These are phyloP conservation scores for Agaricus sinodeliciosus DNA, from an alignment of 768 basidiomycete species.

Conservation along the genomic window DNA sequence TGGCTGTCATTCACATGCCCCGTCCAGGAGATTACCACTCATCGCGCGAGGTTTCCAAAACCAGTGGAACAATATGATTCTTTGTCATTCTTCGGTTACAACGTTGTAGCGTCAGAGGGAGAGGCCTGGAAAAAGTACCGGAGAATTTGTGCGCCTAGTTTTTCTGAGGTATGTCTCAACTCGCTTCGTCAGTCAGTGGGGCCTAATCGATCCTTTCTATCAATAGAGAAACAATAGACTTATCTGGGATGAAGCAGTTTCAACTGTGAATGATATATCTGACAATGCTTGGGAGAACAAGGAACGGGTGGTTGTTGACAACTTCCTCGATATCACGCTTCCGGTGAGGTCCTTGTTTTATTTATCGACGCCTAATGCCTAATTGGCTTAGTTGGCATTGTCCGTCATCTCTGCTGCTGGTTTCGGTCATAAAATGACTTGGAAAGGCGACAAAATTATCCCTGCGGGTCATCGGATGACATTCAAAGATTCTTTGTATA, in stretches of 20 bases:
- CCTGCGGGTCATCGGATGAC: conserved; percentile 39
- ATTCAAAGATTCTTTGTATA: conserved; percentile 42
- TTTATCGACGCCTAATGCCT: not conserved
- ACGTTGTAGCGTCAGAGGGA: conserved; percentile 60
- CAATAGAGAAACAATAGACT: conserved; percentile 38
- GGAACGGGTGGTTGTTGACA: conserved; percentile 32
- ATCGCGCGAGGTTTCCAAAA: conserved; percentile 51
- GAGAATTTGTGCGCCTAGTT: conserved; percentile 55
- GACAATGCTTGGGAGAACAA: conserved; percentile 39
- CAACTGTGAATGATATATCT: conserved; percentile 37
- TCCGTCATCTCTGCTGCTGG: conserved; percentile 51
- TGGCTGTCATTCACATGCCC: not conserved
- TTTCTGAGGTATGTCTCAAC: conserved; percentile 43
- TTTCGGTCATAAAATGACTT: conserved; percentile 45
- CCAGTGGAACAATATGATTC: conserved; percentile 38
- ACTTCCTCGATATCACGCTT: conserved; percentile 45
- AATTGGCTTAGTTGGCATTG: conserved; percentile 37
- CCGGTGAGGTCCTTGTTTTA: conserved; percentile 29
- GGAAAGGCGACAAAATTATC: conserved; percentile 31
- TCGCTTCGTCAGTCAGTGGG: not conserved
- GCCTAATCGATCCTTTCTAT: not conserved
- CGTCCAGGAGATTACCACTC: conserved; percentile 42
- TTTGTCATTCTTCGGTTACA: conserved; percentile 48
- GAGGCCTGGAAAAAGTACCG: conserved; percentile 61
- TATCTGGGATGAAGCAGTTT: conserved; percentile 40